Evolutionary conservation across 371 early-diverging fungal species (phyloP), one percentile per base, ranked within the genome.

Genomic region (Syncephalastrum sp.): DNA sequence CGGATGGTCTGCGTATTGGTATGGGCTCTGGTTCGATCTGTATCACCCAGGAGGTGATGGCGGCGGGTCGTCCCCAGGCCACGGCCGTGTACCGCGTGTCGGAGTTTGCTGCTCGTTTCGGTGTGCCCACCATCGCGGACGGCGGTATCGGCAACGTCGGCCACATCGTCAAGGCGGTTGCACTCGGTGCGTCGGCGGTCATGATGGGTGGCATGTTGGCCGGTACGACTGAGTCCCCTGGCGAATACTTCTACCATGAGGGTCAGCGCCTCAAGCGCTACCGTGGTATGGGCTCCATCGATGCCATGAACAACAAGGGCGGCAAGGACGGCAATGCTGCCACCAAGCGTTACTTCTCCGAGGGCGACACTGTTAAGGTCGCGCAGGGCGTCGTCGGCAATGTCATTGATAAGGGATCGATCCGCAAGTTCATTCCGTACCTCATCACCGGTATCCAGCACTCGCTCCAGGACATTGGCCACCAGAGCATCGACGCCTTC

Each of bases 11-110:
- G 53, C 89, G 95, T 64, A 86, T 97, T 54, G 98, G 98, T 60
- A 97, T 97, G 98, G 98, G 98, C 50, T 89, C 90, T 58, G 98
- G 98, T 23, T 91, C 92, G 27, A 97, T 97, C 73, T 97, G 98
- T 85, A 97, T 96, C 61, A 97, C 97, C 42, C 97, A 97, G 72
- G 98, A 96, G 82, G 96, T 96, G 64, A 96, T 96, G 96, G 97
- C 97, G 27, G 94, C 94, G 61, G 98, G 98, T 67, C 90, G 98
- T 67, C 97, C 97, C 44, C 98, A 96, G 73, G 98, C 93, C n/a
- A 96, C 97, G 16, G 98, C 96, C 25, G 98, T 98, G 50, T 94
- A 84, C 83, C 90, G 89, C 71, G 97, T 98, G 19, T 89, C 96
- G 29, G 84, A 93, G 76, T 95, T 91, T 69, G 93, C 94, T 47